Conservation (phyloP, 73 alveolate genomes). For the Tetrahymena malaccensis region DNA sequence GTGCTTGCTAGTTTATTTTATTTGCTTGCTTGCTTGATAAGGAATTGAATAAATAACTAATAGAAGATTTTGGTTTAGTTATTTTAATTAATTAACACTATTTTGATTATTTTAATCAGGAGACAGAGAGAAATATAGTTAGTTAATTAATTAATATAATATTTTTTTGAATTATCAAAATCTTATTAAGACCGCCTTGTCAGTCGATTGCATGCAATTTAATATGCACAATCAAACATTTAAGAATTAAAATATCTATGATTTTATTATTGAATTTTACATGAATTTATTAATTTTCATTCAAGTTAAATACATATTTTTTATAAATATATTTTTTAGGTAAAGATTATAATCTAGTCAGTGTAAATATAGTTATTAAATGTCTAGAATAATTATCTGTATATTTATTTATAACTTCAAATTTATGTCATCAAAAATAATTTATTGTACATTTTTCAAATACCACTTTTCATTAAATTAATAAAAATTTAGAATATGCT, state of each 20-base stretch:
- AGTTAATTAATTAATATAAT: neutral
- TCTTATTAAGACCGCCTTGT: neutral
- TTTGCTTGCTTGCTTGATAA: neutral
- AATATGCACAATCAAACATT: too few relatives aligned
- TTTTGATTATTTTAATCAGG: neutral
- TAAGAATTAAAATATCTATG: too few relatives aligned
- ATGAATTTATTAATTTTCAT: too few relatives aligned
- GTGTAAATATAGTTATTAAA: neutral
- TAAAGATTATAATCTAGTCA: neutral
- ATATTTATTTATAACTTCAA: neutral
- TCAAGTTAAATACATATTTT: neutral
- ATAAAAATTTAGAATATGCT: too few relatives aligned
- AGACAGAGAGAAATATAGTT: neutral
- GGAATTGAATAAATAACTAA: neutral
- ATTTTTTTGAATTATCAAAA: neutral
- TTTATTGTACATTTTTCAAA: too few relatives aligned
- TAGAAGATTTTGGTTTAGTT: neutral
- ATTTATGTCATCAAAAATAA: too few relatives aligned
- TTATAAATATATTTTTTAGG: neutral
- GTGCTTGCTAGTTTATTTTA: neutral
- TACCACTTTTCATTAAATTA: too few relatives aligned
- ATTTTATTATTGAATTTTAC: neutral
- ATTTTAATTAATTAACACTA: neutral
- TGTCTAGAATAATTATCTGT: neutral
- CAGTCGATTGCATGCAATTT: neutral